phyloP scores from a whole-genome alignment of 495 filamentous ascomycete genomes.

The Lasiosphaeriaceae sp. region DNA sequence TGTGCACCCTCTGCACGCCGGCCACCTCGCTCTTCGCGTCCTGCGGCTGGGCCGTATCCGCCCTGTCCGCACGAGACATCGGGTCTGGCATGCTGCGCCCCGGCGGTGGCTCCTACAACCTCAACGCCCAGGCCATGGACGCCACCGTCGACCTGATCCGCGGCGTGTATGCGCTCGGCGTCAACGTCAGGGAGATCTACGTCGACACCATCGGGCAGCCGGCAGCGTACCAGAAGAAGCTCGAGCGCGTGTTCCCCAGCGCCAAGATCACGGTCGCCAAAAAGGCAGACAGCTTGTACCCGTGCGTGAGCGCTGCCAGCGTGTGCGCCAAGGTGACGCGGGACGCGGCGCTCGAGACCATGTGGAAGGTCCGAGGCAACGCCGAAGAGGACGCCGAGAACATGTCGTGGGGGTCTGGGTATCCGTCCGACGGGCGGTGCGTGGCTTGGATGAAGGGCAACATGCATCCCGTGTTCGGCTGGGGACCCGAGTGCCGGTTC shows the following conservation, averaged over 20 bases:
- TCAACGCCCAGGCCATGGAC: constrained; percentile 98
- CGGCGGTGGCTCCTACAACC: constrained; percentile 63
- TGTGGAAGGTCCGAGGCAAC: constrained; percentile 20
- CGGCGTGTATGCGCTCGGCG: constrained; percentile 65
- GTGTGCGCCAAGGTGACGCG: constrained; percentile 95
- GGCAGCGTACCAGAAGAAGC: constrained; percentile 72
- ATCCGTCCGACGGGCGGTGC: constrained; percentile 83
- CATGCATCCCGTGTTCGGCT: constrained; percentile 93
- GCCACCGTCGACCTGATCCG: constrained; percentile 83
- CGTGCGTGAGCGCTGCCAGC: constrained; percentile 87
- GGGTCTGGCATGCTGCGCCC: constrained; percentile 74
- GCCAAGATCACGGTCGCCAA: constrained; percentile 83
- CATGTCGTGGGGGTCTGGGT: constrained; percentile 79
- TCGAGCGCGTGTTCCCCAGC: constrained; percentile 80
- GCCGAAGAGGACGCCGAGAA: constrained; percentile 6
- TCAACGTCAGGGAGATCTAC: constrained; percentile 84
- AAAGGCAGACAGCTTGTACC: constrained; percentile 92
- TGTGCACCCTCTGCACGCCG: constrained; percentile 68
- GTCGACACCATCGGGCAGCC: constrained; percentile 93
- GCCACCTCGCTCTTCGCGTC: constrained; percentile 57
- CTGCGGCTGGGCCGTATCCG: constrained; percentile 78
- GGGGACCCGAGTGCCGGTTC: constrained; percentile 84
- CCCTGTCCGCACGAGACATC: constrained; percentile 83
- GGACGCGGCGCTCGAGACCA: constrained; percentile 77
- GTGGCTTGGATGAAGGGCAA: constrained; percentile 74